phyloP scores from a whole-genome alignment of 1,139 yeast species.

The Saccharomyces hybrid region DNA sequence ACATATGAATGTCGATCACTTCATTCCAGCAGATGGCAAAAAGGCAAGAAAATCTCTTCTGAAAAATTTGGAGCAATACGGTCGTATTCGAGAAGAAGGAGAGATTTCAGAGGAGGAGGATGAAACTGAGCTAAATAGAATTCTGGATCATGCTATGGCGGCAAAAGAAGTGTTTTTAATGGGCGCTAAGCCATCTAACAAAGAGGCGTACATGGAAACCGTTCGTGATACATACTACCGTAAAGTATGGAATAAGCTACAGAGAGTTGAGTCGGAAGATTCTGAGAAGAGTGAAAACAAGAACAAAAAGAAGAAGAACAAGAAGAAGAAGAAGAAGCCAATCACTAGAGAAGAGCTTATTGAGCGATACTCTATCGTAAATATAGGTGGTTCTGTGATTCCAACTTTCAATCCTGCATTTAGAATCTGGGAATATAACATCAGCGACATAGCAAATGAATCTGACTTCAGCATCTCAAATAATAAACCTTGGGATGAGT shows the following conservation, averaged over 20 bases:
- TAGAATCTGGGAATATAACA: constrained; percentile 80
- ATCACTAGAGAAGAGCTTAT: constrained; percentile 36
- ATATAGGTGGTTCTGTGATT: constrained; percentile 67
- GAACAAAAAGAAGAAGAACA: constrained; percentile 17
- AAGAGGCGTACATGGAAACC: constrained; percentile 52
- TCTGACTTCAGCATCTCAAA: constrained; percentile 7
- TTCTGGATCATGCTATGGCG: constrained; percentile 26
- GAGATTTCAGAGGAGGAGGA: constrained; percentile 12
- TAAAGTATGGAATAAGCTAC: constrained; percentile 18
- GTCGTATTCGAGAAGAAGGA: constrained; percentile 13
- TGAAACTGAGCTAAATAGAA: constrained; percentile 10
- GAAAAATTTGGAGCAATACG: constrained; percentile 9
- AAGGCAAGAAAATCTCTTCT: constrained; percentile 45
- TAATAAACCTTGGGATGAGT: constrained; percentile 45
- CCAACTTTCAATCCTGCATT: constrained; percentile 83
- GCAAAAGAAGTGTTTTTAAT: constrained; percentile 30
- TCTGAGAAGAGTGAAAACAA: background rate
- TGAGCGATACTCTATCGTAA: constrained; percentile 63
- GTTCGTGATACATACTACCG: constrained; percentile 49
- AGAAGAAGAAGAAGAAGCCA: constrained; percentile 32
- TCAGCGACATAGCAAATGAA: constrained; percentile 41
- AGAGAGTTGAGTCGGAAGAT: constrained; percentile 2
- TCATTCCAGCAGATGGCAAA: constrained; percentile 64
- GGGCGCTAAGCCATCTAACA: constrained; percentile 62
- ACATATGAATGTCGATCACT: constrained; percentile 85